Conservation (phyloP, 2,329 filamentous ascomycete species). For the Aureobasidium sp. region DNA sequence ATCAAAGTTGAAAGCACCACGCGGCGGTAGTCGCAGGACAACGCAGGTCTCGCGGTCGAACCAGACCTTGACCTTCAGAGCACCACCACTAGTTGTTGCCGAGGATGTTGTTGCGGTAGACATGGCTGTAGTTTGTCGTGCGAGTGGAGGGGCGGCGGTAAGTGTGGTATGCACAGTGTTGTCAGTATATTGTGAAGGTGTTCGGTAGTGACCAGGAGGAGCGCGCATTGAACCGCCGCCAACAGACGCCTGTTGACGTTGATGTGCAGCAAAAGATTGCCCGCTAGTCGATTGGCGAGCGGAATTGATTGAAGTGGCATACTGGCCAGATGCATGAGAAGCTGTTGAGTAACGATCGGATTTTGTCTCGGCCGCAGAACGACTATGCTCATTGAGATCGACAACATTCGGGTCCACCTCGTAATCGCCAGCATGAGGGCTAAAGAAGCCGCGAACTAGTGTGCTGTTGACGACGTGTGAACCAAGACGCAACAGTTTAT, state of each 20-base stretch:
- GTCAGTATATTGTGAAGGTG: constrained; percentile 22
- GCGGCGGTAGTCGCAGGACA: constrained; percentile 77
- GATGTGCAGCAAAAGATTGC: constrained; percentile 20
- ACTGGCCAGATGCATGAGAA: constrained; percentile 17
- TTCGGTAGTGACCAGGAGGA: constrained; percentile 23
- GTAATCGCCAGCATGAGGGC: constrained; percentile 82
- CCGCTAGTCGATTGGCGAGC: constrained; percentile 20
- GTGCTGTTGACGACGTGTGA: constrained; percentile 76
- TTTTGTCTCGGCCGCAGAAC: constrained; percentile 52
- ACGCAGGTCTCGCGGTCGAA: constrained; percentile 82
- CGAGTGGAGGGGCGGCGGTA: constrained; percentile 8
- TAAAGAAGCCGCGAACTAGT: constrained; percentile 85
- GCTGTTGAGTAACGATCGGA: constrained; percentile 33
- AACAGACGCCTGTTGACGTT: constrained; percentile 19
- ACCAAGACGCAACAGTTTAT: constrained; percentile 77
- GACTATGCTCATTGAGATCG: constrained; percentile 56
- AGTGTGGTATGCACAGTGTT: constrained; percentile 18
- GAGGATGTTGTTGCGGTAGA: constrained; percentile 22
- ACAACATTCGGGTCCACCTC: constrained; percentile 70
- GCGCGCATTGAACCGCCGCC: constrained; percentile 16
- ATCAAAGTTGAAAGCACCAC: constrained; percentile 59
- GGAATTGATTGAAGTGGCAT: background rate
- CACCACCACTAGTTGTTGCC: constrained; percentile 28
- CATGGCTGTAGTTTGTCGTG: constrained; percentile 17
- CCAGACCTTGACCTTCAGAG: constrained; percentile 87